These are phyloP conservation scores for Cladosporium cucumerinum DNA, from an alignment of 2,329 filamentous ascomycete species.

Conservation along the genomic window DNA sequence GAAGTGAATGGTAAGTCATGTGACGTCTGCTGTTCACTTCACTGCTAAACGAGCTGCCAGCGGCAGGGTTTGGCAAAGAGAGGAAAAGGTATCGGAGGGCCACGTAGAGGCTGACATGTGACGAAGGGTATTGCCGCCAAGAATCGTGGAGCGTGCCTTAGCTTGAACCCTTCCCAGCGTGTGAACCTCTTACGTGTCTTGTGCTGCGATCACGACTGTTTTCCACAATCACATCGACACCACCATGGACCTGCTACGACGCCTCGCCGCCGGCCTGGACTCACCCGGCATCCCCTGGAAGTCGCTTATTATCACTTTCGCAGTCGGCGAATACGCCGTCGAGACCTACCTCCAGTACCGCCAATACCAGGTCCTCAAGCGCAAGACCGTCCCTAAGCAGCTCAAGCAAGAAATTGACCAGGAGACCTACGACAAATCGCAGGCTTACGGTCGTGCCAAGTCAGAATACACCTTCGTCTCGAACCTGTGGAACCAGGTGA, in stretches of 20 bases:
- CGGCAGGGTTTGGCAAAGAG: neutral
- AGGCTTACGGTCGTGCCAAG: slow-evolving; percentile 93
- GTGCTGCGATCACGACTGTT: neutral
- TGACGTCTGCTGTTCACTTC: neutral
- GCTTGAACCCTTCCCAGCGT: neutral
- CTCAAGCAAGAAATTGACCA: slow-evolving; percentile 83
- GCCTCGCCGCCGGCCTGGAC: slow-evolving; percentile 82
- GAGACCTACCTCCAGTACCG: slow-evolving; percentile 86
- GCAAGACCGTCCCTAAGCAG: slow-evolving; percentile 77
- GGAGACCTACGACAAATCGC: slow-evolving; percentile 79
- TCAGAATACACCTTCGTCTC: slow-evolving; percentile 81
- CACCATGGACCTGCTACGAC: slow-evolving; percentile 44
- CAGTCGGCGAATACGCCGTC: slow-evolving; percentile 82
- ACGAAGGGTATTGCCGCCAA: neutral
- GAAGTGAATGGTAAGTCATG: neutral
- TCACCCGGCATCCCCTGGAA: slow-evolving; percentile 96
- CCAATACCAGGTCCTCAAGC: slow-evolving; percentile 83
- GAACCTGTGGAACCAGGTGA: slow-evolving; percentile 78
- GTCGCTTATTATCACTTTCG: slow-evolving; percentile 91
- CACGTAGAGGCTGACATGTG: neutral
- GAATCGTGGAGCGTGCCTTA: slow-evolving; percentile 3
- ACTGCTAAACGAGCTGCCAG: neutral
- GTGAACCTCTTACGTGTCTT: slow-evolving; percentile 15
- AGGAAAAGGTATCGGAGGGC: neutral
- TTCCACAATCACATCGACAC: neutral